Percentiles rank a stretch among this genome's conserved stretches.
Evolutionary conservation across 495 filamentous ascomycete genomes (phyloP).

Genomic region (Emericellopsis terricola): DNA sequence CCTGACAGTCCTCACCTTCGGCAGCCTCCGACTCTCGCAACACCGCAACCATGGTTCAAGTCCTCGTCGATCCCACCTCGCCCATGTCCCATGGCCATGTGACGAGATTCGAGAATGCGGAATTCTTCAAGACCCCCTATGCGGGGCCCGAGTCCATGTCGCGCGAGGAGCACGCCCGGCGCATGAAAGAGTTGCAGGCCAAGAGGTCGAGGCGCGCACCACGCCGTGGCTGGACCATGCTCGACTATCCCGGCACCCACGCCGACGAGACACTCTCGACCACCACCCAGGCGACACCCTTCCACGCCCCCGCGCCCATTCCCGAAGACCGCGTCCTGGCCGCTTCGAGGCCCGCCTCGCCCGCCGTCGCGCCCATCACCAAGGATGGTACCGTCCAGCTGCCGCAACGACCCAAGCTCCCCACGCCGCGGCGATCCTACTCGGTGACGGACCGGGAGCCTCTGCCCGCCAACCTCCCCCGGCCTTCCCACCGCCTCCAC

Average conservation of each 20-base stretch:
- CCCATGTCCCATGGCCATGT: constrained; percentile 2
- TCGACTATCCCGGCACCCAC: constrained; percentile 2
- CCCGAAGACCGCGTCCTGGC: constrained; percentile 1
- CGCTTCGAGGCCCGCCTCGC: neutral
- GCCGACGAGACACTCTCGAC: neutral
- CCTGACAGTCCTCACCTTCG: too few species aligned
- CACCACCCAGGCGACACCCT: neutral
- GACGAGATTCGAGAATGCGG: constrained; percentile 9
- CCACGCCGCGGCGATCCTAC: constrained; percentile 22
- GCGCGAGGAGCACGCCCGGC: constrained; percentile 12
- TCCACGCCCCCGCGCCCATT: neutral
- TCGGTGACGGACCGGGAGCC: constrained; percentile 30
- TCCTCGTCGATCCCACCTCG: neutral
- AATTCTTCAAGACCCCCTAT: constrained; percentile 4
- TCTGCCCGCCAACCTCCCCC: constrained; percentile 17
- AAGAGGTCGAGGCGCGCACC: constrained; percentile 1
- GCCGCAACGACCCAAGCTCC: neutral
- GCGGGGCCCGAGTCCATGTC: constrained; percentile 5
- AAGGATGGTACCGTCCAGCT: neutral
- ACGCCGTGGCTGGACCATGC: neutral
- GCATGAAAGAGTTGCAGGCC: constrained; percentile 7
- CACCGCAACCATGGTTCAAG: constrained; percentile 2
- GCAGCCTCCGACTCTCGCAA: too few species aligned
- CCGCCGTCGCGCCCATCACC: neutral
- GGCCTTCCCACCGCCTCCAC: constrained; percentile 14